A percentile compares a stretch with the other conserved stretches of the same genome.
Evolutionary conservation across 768 basidiomycete genomes (phyloP).

Genomic region (Holtermannia corniformis): DNA sequence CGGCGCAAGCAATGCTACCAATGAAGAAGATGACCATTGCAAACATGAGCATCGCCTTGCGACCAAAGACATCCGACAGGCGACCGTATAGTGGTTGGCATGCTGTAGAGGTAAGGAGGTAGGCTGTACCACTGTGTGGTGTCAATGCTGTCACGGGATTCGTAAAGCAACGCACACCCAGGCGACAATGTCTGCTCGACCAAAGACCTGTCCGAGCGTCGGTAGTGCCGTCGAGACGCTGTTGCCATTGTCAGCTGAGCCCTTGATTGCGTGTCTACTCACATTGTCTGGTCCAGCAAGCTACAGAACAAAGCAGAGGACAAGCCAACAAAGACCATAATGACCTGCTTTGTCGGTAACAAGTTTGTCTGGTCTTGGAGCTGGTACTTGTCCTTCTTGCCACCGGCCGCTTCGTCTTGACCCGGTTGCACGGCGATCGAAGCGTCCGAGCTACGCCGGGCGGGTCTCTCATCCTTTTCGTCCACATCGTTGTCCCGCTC

Average conservation of each 20-base stretch:
- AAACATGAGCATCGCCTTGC: slow-evolving; percentile 53
- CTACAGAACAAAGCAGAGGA: slow-evolving; percentile 56
- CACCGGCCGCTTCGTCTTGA: slow-evolving; percentile 1
- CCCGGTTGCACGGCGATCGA: too few relatives aligned
- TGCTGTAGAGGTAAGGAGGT: slow-evolving; percentile 51
- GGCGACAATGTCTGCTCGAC: slow-evolving; percentile 54
- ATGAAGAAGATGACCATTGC: slow-evolving; percentile 58
- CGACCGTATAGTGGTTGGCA: slow-evolving; percentile 50
- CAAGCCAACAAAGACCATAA: slow-evolving; percentile 56
- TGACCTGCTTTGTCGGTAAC: slow-evolving; percentile 55
- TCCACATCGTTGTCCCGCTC: too few relatives aligned
- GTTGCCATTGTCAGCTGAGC: neutral
- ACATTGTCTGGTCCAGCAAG: slow-evolving; percentile 60
- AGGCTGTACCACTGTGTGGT: slow-evolving; percentile 56
- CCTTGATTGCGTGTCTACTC: slow-evolving; percentile 6
- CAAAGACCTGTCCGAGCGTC: slow-evolving; percentile 57
- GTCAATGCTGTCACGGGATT: too few relatives aligned
- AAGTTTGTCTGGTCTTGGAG: slow-evolving; percentile 70
- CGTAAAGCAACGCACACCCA: slow-evolving; percentile 53
- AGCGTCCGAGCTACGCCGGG: too few relatives aligned
- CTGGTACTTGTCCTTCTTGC: slow-evolving; percentile 22
- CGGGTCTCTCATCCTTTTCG: too few relatives aligned
- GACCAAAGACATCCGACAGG: slow-evolving; percentile 43
- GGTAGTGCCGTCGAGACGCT: slow-evolving; percentile 63
- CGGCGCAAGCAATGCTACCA: slow-evolving; percentile 58